Conservation (phyloP, 108 stramenopile genomes). For the Fragilariopsis cylindrus region DNA sequence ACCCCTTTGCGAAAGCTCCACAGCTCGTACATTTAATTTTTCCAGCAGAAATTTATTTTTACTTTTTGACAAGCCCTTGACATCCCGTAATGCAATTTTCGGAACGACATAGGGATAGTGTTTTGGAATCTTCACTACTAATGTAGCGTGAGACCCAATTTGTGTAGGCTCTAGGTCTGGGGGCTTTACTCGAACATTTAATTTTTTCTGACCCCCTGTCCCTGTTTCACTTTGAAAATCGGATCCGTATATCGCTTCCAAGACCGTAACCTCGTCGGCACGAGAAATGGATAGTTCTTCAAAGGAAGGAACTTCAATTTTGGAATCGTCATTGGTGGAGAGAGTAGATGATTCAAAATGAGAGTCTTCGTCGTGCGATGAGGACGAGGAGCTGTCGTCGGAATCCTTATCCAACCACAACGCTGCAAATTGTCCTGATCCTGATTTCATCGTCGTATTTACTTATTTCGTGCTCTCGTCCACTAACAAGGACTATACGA, state of each 20-base stretch:
- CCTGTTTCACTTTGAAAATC: slow-evolving; percentile 59
- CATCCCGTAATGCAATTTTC: slow-evolving; percentile 47
- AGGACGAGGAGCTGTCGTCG: background rate
- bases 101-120: slow-evolving; percentile 77
- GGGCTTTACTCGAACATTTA: slow-evolving; percentile 43
- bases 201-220: slow-evolving; percentile 42
- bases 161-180: slow-evolving; percentile 38
- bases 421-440: slow-evolving; percentile 16
- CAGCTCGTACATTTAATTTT: slow-evolving; percentile 42
- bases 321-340: background rate
- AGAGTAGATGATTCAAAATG: background rate
- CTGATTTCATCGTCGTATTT: background rate
- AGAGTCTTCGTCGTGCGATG: background rate
- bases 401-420: background rate
- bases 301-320: background rate
- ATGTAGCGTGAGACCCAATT: slow-evolving; percentile 35
- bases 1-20: slow-evolving; percentile 43
- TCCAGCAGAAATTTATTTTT: slow-evolving; percentile 45
- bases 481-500: too few relatives aligned
- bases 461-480: too few relatives aligned
- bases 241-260: slow-evolving; percentile 72
- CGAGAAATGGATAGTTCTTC: slow-evolving; percentile 63
- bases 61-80: slow-evolving; percentile 43
- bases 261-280: slow-evolving; percentile 76
- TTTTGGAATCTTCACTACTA: slow-evolving; percentile 53